Evolutionary conservation across 2,329 filamentous ascomycete species (phyloP), one percentile per base, ranked within the genome.

Genomic region (Xylaria multiplex): DNA sequence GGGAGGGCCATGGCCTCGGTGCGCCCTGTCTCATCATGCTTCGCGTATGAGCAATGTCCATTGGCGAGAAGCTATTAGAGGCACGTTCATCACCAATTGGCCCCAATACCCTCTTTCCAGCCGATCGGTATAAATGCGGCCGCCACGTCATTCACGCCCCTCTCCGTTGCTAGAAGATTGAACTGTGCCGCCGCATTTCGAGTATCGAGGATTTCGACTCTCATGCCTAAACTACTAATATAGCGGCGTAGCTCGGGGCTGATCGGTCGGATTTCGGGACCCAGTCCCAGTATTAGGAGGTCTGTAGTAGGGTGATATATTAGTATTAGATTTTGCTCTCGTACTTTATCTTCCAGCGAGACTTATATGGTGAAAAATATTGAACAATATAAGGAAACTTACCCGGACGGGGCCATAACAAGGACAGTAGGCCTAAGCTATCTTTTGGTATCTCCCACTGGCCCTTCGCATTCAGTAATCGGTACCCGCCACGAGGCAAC

Each of bases 141-240:
- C 32, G 93, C 95, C 68, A 98, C 89, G 74, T 95, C 91, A 22
- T 88, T 85, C 6, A 96, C 89, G 1, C 96, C 95, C 58, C 96
- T 84, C 81, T 99, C 96, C 19, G 93, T 98, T n/a, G 93, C 95
- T 61, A 99, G 81, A 74, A 99, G 78, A 77, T 99, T 99, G 79
- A 96, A 99, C 78, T 97, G 93, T 40, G 94, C 91, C 1, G 95
- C 93, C 8, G 96, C 96, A 79, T 98, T 98, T 69, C 93, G 85
- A 37, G 96, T 98, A 80, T 98, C 96, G 75, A 95, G 86, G 3
- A 97, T 85, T 75, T 99, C 96, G 5, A 98, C 84, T 64, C 93
- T 85, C 72, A 98, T 91, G 0, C 96, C 96, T 48, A 98, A 79
- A 35, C 87, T 85, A 68, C 90, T 91, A 63, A 99, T 88, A 72